A percentile compares a stretch with the other conserved stretches of the same genome.
Evolutionary conservation across 768 basidiomycete species (phyloP).

Genomic region (Tylopilus subfusipes): DNA sequence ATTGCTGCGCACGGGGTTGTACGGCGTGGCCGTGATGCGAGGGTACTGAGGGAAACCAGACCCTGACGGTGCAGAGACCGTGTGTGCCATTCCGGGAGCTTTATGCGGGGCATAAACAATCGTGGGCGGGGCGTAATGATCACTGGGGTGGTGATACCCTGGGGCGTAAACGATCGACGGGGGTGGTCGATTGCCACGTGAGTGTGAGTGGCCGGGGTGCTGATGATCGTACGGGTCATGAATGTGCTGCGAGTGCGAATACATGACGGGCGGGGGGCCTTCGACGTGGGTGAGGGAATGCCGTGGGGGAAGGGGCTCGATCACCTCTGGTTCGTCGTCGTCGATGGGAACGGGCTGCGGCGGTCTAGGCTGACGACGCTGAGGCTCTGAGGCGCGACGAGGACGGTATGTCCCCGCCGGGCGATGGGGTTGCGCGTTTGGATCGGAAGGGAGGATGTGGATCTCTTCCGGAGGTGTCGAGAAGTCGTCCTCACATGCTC

Average conservation of each 20-base stretch:
- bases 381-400: conserved; percentile 30
- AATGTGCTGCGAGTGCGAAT: conserved; percentile 42
- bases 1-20: conserved; percentile 38
- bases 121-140: conserved; percentile 58
- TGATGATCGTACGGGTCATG: conserved; percentile 33
- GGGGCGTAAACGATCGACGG: conserved; percentile 64
- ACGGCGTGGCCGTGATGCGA: conserved; percentile 40
- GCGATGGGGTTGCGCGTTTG: conserved; percentile 35
- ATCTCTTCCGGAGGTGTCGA: conserved; percentile 54
- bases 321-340: conserved; percentile 31
- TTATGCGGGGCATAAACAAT: conserved; percentile 53
- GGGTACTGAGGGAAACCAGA: conserved; percentile 38
- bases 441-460: conserved; percentile 53
- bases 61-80: conserved; percentile 57
- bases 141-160: conserved; percentile 36
- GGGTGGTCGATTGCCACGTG: conserved; percentile 38
- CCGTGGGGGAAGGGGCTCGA: conserved; percentile 34
- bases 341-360: conserved; percentile 12
- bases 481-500: conserved; percentile 20
- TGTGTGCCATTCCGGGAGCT: conserved; percentile 64
- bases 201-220: conserved; percentile 36
- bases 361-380: conserved; percentile 20
- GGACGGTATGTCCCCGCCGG: conserved; percentile 28
- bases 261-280: conserved; percentile 26
- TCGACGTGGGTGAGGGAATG: conserved; percentile 23